These are phyloP conservation scores for Termitomyces sp. DNA, from an alignment of 768 basidiomycete genomes.

Conservation along the genomic window DNA sequence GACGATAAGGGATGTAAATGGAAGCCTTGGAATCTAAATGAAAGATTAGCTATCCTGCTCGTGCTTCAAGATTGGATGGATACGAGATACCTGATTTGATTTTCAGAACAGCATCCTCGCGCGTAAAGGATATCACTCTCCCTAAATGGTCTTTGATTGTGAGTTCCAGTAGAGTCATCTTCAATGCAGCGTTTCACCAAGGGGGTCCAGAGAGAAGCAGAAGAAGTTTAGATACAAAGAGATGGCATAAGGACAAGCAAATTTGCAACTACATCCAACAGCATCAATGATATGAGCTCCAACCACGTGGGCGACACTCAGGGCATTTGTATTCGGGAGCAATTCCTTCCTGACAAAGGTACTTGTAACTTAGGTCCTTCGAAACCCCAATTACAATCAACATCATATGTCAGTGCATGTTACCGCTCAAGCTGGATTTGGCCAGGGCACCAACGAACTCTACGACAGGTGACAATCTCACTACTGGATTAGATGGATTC, in stretches of 20 bases:
- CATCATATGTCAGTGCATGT: constrained; percentile 45
- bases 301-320: neutral
- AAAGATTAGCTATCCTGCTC: neutral
- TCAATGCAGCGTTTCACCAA: neutral
- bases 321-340: neutral
- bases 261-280: neutral
- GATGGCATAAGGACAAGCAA: neutral
- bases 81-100: constrained; percentile 15
- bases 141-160: constrained; percentile 12
- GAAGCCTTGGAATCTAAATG: constrained; percentile 15
- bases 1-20: constrained; percentile 36
- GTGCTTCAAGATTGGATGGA: neutral
- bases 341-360: neutral
- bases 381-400: neutral
- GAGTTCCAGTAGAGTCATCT: constrained; percentile 11
- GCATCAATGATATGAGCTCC: too few species aligned
- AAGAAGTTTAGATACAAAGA: neutral
- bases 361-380: neutral
- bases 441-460: constrained; percentile 75
- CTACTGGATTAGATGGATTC: neutral
- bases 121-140: constrained; percentile 13
- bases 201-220: neutral
- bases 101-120: constrained; percentile 13
- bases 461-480: constrained; percentile 58
- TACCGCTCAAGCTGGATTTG: constrained; percentile 74